Base-by-base conservation (phyloP, 176 grass and related monocot species). In the Cocos nucifera region DNA sequence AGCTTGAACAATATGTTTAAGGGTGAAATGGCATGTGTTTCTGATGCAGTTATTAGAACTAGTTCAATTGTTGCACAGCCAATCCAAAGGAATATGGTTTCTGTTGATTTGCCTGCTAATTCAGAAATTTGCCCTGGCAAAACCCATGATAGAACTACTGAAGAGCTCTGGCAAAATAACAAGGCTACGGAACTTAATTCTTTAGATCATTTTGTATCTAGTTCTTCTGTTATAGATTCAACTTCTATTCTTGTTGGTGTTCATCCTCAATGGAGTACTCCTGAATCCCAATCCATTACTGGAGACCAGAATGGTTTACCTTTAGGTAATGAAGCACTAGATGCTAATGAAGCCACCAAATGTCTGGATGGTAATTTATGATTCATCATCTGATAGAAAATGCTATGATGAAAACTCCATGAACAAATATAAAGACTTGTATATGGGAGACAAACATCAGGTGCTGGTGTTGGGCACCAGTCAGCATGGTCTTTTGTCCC, bases 151-250 rank as follows among this genome's bases (percentile, higher is more conserved):
- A 23, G 83, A 72, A 58, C 7, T 20, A 65, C 12, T 15, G 77
- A 79, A 69, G 81, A 85, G 22, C 39, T 67, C 72, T 87, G 60
- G 50, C 67, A 73, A 28, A 67, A 87, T 77, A 80, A 74, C 29
- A 66, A 90, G 51, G 77, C 85, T 21, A 83, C 86, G 69, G 78
- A 74, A 16, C 60, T 93, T 63, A 93, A 77, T 50, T 82, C 84
- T 72, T 81, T 77, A 50, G 80, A 77, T 29, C 81, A 78, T 81
- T 57, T 79, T 57, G 57, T 28, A 48, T 87, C 91, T 59, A 59
- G 39, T 53, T 72, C 68, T 74, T 27, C n/a, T n/a, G 58, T 44
- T 65, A 60, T 55, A 68, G 17, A 17, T 39, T 54, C 55, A 65
- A 52, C 32, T 68, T 56, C 3, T 49, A 29, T 44, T 44, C 35